Conservation (phyloP, 805 yeast genomes). For the Barnettozyma californica region DNA sequence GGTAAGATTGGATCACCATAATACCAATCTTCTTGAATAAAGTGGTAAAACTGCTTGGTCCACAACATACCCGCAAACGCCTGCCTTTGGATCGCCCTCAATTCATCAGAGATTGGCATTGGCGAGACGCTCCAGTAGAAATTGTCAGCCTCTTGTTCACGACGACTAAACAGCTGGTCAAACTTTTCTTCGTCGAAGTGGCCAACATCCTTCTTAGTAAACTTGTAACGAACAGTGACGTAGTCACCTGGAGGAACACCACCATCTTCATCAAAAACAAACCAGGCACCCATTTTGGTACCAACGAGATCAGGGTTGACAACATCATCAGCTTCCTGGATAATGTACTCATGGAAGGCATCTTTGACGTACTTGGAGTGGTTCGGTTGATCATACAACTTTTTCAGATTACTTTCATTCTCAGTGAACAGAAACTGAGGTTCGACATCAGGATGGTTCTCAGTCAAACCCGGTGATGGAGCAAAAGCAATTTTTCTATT, state of each 20-base stretch:
- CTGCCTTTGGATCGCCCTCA: conserved; percentile 83
- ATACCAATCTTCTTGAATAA: conserved; percentile 82
- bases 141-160: conserved; percentile 87
- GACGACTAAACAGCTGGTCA: conserved; percentile 60
- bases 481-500: conserved; percentile 60
- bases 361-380: conserved; percentile 68
- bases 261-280: conserved; percentile 66
- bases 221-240: conserved; percentile 76
- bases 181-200: conserved; percentile 68
- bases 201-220: conserved; percentile 40
- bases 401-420: conserved; percentile 74
- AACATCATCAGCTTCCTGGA: conserved; percentile 51
- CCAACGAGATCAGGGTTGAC: conserved; percentile 69
- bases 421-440: conserved; percentile 81
- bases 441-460: conserved; percentile 55
- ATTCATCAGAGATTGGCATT: conserved; percentile 71
- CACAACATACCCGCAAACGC: conserved; percentile 91
- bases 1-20: conserved; percentile 79
- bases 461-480: conserved; percentile 75
- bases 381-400: conserved; percentile 51
- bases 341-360: conserved; percentile 82
- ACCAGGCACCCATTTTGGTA: conserved; percentile 84
- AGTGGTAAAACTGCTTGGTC: conserved; percentile 89
- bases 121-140: conserved; percentile 89
- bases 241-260: conserved; percentile 84